Evolutionary conservation across 2,329 filamentous ascomycete species (phyloP), one percentile per base, ranked within the genome.

Genomic region (Botrytis pseudocinerea): DNA sequence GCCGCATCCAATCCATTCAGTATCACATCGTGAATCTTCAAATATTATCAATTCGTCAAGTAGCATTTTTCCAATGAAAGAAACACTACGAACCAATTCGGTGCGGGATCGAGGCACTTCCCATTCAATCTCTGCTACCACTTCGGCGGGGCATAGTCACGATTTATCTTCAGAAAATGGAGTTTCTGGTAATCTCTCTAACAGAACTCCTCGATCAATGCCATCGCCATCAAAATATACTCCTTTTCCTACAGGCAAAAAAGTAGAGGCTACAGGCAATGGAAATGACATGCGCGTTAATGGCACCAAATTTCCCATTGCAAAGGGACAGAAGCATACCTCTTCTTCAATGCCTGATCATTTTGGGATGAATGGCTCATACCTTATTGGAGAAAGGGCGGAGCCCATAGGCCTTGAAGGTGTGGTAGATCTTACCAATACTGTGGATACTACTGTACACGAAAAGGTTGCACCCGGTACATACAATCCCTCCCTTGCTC

Each of bases 381-480:
- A 69, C n/a, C 22, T 71, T 10, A 38, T 65, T 32, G 69, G 48
- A n/a, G 73, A 35, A 54, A 54, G 48, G 63, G 59, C 40, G 54
- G 57, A 71, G 54, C 61, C 61, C 42, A 74, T 74, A 6, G 77
- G 75, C 65, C 72, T 80, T 10, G 74, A 79, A 32, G 76, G 74
- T 16, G 72, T 79, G 35, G 77, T 80, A 25, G 78, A 80, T 70
- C 70, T 79, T 48, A 77, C 59, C 16, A 75, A 79, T 60, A 77
- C 78, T 32, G 77, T 79, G 25, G 79, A 80, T 70, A 80, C 77
- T 44, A 76, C 79, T 62, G 75, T 78, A 18, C 78, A 68, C 14
- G 78, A 74, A n/a, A 79, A 74, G 62, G 66, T 69, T 48, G 66
- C 77, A 74, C 79, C 79, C 57, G 79, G 79, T 80, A 80, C 69